phyloP scores from a whole-genome alignment of 441 rosid genomes.

The Adansonia grandidieri region DNA sequence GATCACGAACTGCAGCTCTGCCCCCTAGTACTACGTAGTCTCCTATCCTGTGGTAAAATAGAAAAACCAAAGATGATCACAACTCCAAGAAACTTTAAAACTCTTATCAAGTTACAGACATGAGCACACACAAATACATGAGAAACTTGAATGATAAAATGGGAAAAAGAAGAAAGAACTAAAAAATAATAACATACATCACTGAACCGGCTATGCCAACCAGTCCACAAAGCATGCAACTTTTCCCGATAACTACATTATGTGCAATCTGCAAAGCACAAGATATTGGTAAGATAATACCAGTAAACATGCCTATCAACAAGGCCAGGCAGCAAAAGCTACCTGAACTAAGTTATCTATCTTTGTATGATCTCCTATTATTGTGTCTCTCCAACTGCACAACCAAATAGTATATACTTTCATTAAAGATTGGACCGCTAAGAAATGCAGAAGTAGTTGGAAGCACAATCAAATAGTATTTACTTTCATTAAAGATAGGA shows the following conservation, averaged over 20 bases:
- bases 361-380: conserved; percentile 68
- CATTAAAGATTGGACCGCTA: conserved; percentile 5
- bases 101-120: not conserved
- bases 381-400: conserved; percentile 82
- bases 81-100: conserved; percentile 7
- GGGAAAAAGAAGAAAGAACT: not conserved
- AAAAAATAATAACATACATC: conserved; percentile 47
- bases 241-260: conserved; percentile 67
- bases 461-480: conserved; percentile 35
- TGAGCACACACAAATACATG: not conserved
- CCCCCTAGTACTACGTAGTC: conserved; percentile 71
- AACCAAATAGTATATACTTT: conserved; percentile 30
- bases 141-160: not conserved
- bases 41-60: conserved; percentile 49
- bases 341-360: conserved; percentile 85
- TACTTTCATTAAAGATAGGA: conserved; percentile 24
- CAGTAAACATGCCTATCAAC: not conserved
- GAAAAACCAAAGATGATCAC: conserved; percentile 4
- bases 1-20: conserved; percentile 72
- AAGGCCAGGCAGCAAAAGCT: conserved; percentile 16
- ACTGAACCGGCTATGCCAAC: conserved; percentile 83
- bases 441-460: not conserved
- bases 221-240: conserved; percentile 85
- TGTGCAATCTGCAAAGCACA: conserved; percentile 64
- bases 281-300: conserved; percentile 19